phyloP scores from a whole-genome alignment of 1,284 basidiomycete species.

The Thecaphora thlaspeos region DNA sequence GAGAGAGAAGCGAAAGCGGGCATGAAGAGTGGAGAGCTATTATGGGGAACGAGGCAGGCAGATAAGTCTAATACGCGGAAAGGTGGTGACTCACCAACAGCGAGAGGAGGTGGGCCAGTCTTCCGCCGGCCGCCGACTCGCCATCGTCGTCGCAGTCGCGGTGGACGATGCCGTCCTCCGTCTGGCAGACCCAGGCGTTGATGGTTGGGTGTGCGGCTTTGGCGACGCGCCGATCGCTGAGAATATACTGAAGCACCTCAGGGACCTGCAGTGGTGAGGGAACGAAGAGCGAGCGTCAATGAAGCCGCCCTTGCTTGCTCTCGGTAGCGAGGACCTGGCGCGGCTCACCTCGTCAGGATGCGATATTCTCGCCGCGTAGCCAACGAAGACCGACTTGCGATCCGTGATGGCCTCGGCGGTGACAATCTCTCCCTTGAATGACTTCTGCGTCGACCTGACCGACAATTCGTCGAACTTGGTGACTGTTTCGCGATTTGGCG shows the following conservation, averaged over 20 bases:
- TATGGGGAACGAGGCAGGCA: too few relatives aligned
- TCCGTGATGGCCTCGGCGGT: slow-evolving; percentile 48
- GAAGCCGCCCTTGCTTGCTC: too few relatives aligned
- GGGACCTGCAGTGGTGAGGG: too few relatives aligned
- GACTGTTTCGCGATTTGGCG: too few relatives aligned
- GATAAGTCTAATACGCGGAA: too few relatives aligned
- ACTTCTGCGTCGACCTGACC: not conserved
- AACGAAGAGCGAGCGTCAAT: too few relatives aligned
- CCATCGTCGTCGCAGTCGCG: slow-evolving; percentile 57
- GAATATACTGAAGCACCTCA: slow-evolving; percentile 33
- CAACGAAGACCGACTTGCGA: slow-evolving; percentile 57
- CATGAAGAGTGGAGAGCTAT: too few relatives aligned
- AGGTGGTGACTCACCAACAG: slow-evolving; percentile 46
- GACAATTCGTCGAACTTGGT: too few relatives aligned
- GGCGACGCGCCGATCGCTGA: slow-evolving; percentile 43
- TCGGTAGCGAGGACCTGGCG: too few relatives aligned
- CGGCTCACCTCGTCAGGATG: slow-evolving; percentile 47
- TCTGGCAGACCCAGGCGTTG: slow-evolving; percentile 55
- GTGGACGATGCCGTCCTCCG: slow-evolving; percentile 41
- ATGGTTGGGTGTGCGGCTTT: slow-evolving; percentile 56
- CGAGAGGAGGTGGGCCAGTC: slow-evolving; percentile 56
- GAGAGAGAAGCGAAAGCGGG: not conserved
- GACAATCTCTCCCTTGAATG: slow-evolving; percentile 20
- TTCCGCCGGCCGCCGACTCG: slow-evolving; percentile 56
- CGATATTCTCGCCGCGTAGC: slow-evolving; percentile 46